These are phyloP conservation scores for Nephelium lappaceum DNA, from an alignment of 345 rosid species.

Conservation along the genomic window DNA sequence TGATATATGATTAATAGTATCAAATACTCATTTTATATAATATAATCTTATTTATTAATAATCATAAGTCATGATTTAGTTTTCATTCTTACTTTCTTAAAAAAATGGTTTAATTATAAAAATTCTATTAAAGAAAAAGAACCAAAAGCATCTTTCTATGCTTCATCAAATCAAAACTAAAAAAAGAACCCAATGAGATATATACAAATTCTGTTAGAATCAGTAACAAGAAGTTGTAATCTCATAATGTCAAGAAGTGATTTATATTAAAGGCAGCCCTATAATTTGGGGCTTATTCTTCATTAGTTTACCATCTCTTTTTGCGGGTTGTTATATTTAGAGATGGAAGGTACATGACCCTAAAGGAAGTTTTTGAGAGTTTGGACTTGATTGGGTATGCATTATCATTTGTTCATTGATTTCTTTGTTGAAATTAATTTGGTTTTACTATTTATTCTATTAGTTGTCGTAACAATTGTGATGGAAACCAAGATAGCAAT, in stretches of 20 bases:
- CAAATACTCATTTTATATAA: no score
- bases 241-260: no score
- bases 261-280: no score
- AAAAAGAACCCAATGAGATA: slow-evolving; percentile 59
- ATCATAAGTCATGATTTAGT: no score
- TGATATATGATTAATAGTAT: no score
- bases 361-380: slow-evolving; percentile 59
- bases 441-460: not conserved
- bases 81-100: no score
- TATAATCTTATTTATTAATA: no score
- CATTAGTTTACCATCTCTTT: not conserved
- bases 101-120: no score
- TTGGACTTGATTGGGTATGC: slow-evolving; percentile 53
- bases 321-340: slow-evolving; percentile 59
- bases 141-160: slow-evolving; percentile 58
- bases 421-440: slow-evolving; percentile 8
- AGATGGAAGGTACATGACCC: slow-evolving; percentile 59
- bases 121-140: no score
- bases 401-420: not conserved
- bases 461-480: slow-evolving; percentile 11
- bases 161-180: slow-evolving; percentile 54
- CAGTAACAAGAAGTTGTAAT: not conserved
- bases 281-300: slow-evolving; percentile 4
- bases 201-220: slow-evolving; percentile 9
- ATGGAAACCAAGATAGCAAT: no score